These are phyloP conservation scores for Tilletia horrida DNA, from an alignment of 1,284 basidiomycete species.

Conservation along the genomic window DNA sequence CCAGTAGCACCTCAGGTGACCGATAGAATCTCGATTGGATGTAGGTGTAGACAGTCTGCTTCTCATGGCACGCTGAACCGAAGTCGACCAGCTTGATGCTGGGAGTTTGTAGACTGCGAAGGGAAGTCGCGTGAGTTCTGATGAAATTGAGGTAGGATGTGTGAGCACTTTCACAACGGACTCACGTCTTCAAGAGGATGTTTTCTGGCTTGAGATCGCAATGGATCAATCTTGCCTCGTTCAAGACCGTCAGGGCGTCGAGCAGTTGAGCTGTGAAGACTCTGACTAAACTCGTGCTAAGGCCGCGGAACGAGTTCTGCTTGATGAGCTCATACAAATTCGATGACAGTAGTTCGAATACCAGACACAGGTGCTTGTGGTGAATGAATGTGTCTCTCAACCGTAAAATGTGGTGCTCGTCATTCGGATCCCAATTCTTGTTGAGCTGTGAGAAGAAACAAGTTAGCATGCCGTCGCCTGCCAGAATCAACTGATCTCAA, in stretches of 20 bases:
- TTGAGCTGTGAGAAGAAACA: conserved; percentile 59
- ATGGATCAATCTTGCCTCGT: conserved; percentile 92
- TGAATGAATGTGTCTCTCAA: conserved; percentile 96
- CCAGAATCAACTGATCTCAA: background rate
- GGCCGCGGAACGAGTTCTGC: conserved; percentile 97
- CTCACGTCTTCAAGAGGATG: conserved; percentile 47
- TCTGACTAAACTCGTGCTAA: conserved; percentile 92
- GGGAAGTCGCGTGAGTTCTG: too few species aligned
- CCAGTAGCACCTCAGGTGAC: conserved; percentile 92
- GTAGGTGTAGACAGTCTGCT: conserved; percentile 98
- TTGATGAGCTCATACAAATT: conserved; percentile 99
- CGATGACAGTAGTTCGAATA: conserved; percentile 93
- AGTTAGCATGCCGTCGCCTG: background rate
- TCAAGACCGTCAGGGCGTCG: conserved; percentile 85
- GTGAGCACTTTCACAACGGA: background rate
- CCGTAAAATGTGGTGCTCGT: conserved; percentile 94
- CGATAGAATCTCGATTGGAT: conserved; percentile 99
- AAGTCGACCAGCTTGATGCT: conserved; percentile 99
- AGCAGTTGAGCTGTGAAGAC: conserved; percentile 95
- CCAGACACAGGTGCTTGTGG: conserved; percentile 90
- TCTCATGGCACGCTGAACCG: conserved; percentile 95
- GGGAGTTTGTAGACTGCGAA: conserved; percentile 80
- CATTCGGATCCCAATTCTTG: conserved; percentile 67
- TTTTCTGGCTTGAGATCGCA: conserved; percentile 82
- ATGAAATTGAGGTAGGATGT: conserved; percentile 19